A percentile compares a stretch with the other conserved stretches of the same genome.
Evolutionary conservation across 164 flowering plant genomes (phyloP).

Genomic region (Piper longum): DNA sequence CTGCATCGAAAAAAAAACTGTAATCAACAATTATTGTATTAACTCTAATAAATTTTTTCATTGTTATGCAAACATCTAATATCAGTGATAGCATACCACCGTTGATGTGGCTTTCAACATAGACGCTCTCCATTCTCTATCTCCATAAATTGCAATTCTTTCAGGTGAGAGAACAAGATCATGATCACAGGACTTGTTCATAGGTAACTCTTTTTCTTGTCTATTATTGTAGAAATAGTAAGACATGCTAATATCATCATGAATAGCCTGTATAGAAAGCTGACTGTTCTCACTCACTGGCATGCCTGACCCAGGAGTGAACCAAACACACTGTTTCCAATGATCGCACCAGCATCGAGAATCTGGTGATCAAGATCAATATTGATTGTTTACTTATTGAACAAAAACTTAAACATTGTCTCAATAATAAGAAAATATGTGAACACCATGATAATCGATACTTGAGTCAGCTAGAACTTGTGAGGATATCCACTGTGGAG

Average conservation of each 20-base stretch:
- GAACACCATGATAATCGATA: constrained; percentile 18
- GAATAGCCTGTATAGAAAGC: constrained; percentile 50
- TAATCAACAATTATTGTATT: background rate
- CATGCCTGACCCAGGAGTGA: constrained; percentile 45
- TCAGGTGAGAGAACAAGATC: constrained; percentile 57
- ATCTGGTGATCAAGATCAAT: constrained; percentile 21
- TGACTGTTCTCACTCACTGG: constrained; percentile 39
- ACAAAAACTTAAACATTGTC: background rate
- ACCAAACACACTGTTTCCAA: constrained; percentile 97
- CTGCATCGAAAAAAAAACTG: constrained; percentile 23
- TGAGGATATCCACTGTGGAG: constrained; percentile 57
- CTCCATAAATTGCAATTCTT: constrained; percentile 67
- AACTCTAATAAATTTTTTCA: background rate
- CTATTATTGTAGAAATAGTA: constrained; percentile 30
- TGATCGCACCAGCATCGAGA: constrained; percentile 80
- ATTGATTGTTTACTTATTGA: background rate
- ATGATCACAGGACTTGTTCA: constrained; percentile 5
- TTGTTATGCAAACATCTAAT: background rate
- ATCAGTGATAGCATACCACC: constrained; percentile 26
- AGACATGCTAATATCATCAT: constrained; percentile 48
- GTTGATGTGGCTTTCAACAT: constrained; percentile 39
- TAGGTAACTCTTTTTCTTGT: constrained; percentile 8
- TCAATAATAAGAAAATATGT: background rate
- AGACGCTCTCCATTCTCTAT: constrained; percentile 52
- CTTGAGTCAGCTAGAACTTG: constrained; percentile 7